phyloP scores from a whole-genome alignment of 306 rosid genomes.

The Delonix regia region DNA sequence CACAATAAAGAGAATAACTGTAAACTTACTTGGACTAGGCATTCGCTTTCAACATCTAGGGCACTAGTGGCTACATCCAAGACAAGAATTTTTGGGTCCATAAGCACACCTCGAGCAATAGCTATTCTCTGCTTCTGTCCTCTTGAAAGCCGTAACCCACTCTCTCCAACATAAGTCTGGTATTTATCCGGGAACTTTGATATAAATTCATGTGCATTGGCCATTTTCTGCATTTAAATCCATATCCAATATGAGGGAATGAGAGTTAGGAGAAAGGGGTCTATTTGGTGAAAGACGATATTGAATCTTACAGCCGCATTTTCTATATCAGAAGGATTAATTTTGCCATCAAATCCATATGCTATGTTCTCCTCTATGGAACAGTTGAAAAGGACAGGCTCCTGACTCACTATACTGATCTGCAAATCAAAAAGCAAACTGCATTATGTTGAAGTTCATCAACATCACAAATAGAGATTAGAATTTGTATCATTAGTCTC shows the following conservation, averaged over 20 bases:
- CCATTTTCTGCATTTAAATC: constrained; percentile 69
- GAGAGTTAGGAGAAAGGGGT: constrained; percentile 17
- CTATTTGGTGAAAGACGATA: not conserved
- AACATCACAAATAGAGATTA: constrained; percentile 20
- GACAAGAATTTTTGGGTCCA: constrained; percentile 67
- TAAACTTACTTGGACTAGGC: constrained; percentile 62
- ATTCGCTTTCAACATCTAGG: constrained; percentile 78
- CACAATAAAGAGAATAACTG: too few relatives aligned
- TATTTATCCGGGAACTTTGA: constrained; percentile 67
- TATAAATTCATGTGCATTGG: constrained; percentile 70
- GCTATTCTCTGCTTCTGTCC: constrained; percentile 85
- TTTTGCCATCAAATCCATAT: constrained; percentile 73
- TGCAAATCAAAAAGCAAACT: constrained; percentile 42
- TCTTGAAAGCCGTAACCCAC: constrained; percentile 72
- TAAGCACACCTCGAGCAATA: constrained; percentile 71
- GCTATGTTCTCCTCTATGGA: constrained; percentile 86
- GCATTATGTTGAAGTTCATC: constrained; percentile 14
- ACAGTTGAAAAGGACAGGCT: constrained; percentile 78
- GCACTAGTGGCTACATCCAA: constrained; percentile 85
- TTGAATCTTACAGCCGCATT: constrained; percentile 65
- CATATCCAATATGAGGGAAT: constrained; percentile 19
- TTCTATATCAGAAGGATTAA: constrained; percentile 52
- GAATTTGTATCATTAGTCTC: constrained; percentile 6
- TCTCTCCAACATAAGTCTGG: constrained; percentile 68
- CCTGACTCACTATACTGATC: constrained; percentile 88